Evolutionary conservation across 169 alveolate genomes (phyloP).

Genomic region (Plasmodium malariae): DNA sequence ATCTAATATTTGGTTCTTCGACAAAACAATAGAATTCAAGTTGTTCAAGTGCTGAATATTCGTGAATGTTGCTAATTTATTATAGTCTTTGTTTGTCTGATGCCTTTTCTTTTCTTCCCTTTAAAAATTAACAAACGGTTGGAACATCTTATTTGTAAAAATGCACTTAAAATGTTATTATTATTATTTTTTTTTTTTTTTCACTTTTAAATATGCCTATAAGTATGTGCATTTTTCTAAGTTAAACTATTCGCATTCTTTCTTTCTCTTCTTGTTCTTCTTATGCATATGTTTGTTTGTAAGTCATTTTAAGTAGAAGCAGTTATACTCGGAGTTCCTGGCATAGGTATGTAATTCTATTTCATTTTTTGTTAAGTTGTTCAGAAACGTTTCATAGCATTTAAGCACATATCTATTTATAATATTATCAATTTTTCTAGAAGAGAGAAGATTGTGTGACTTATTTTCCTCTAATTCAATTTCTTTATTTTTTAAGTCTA

Average conservation of each 20-base stretch:
- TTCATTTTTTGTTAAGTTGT: constrained; percentile 36
- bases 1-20: constrained; percentile 51
- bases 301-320: too few species aligned
- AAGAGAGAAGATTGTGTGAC: constrained; percentile 22
- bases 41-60: constrained; percentile 37
- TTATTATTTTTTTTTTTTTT: too few species aligned
- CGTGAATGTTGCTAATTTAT: constrained; percentile 27
- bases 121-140: neutral
- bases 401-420: constrained; percentile 60
- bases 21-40: constrained; percentile 36
- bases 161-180: neutral
- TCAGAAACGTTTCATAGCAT: constrained; percentile 44
- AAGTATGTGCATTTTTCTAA: neutral
- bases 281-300: too few species aligned
- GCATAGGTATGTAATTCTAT: constrained; percentile 14
- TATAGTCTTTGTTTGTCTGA: constrained; percentile 19
- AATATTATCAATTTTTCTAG: constrained; percentile 52
- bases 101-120: constrained; percentile 43
- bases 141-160: neutral
- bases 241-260: too few species aligned
- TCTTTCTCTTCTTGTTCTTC: too few species aligned
- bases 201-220: too few species aligned
- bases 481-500: constrained; percentile 69
- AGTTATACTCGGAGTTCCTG: constrained; percentile 10
- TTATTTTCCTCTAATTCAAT: constrained; percentile 56